Percentiles rank a stretch among this genome's conserved stretches.
Conservation (phyloP, 768 basidiomycete species). For the Tricholoma bakamatsutake region DNA sequence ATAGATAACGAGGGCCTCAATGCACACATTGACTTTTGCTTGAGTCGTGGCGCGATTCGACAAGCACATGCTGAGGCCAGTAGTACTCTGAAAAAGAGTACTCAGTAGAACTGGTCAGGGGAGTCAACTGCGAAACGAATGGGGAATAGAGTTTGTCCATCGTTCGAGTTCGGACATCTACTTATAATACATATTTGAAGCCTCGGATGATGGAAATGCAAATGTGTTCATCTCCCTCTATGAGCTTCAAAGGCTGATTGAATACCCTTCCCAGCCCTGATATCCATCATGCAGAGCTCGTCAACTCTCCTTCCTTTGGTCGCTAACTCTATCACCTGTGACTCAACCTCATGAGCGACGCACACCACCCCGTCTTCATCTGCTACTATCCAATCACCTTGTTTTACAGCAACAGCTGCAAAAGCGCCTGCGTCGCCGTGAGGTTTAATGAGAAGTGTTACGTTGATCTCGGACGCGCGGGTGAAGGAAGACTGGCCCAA, state of each 20-base stretch:
- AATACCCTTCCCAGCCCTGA: constrained; percentile 68
- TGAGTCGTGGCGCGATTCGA: constrained; percentile 72
- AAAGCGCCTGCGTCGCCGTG: constrained; percentile 31
- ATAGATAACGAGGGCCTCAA: constrained; percentile 78
- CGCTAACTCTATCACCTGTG: constrained; percentile 55
- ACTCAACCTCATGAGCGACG: constrained; percentile 51
- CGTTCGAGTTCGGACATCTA: not conserved
- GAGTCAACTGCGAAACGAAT: not conserved
- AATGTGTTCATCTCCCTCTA: constrained; percentile 35
- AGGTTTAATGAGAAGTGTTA: constrained; percentile 52
- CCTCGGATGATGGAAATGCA: no score
- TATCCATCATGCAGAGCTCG: constrained; percentile 66
- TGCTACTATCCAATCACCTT: constrained; percentile 81
- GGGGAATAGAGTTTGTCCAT: constrained; percentile 6
- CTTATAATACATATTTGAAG: constrained; percentile 1
- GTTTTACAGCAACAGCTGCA: constrained; percentile 50
- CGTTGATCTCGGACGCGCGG: constrained; percentile 68
- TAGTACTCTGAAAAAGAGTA: constrained; percentile 8
- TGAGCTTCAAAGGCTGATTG: constrained; percentile 74
- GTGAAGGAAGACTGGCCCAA: constrained; percentile 84
- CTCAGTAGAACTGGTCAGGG: not conserved
- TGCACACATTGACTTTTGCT: constrained; percentile 84
- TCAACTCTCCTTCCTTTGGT: constrained; percentile 58
- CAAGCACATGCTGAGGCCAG: constrained; percentile 53
- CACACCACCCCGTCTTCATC: constrained; percentile 90